Evolutionary conservation across 2,329 filamentous ascomycete species (phyloP), one percentile per base, ranked within the genome.

Genomic region (Nannizzia gypsea): DNA sequence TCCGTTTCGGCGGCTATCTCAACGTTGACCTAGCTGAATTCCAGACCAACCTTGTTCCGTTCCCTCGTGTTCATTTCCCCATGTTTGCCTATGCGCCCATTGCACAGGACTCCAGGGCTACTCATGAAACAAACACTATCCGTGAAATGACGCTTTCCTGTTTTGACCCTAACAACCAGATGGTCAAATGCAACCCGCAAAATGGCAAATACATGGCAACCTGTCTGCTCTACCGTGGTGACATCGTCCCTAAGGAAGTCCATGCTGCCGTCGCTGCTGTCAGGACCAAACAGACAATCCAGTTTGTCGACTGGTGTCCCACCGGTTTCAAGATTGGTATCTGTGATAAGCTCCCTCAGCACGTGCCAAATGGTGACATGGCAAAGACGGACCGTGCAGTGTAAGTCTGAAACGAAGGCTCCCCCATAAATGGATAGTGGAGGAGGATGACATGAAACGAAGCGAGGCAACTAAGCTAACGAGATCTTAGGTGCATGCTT

Each of bases 121-220:
- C 85, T 55, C 89, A 93, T 71, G 89, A 93, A 79, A 86, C 91
- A 82, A 95, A 96, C 86, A 93, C 89, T 28, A 92, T 97, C 67
- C 88, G 90, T 79, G 93, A 97, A 82, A 96, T 97, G 81, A 62
- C 61, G 4, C 50, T 62, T 36, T 31, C 61, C 8, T 62, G 61
- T 72, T 85, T 85, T 67, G 83, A 86, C 70, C 83, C 82, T 26
- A 82, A 83, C 74, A 85, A 85, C 75, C 83, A 86, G 73, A 86
- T 86, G 83, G 83, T 86, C 58, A 82, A 84, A 64, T 86, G 83
- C 67, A 82, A 86, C 67, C 83, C 83, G 36, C 80, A 80, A 65
- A 82, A 83, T 62, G 83, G 83, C 67, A 86, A 85, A 72, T 86
- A 86, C 75, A 86, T 86, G 83, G 83, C 83, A 63, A 81, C 84